Base-by-base conservation (phyloP, 2,329 filamentous ascomycete genomes). In the Aotearoamyces nothofagi region DNA sequence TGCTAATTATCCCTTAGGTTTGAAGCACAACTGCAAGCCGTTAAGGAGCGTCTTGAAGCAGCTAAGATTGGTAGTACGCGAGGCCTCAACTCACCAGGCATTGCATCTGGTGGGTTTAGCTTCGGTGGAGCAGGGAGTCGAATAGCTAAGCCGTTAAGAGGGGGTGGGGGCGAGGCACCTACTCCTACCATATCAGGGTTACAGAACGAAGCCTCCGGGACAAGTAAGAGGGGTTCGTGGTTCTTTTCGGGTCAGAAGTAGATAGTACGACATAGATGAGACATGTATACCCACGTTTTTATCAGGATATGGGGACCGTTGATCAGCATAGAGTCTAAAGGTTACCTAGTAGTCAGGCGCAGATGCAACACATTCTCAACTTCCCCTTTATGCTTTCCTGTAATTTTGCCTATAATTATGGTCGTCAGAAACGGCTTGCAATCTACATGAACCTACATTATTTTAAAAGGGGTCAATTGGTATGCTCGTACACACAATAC, bases 21-120 rank as follows among this genome's bases (percentile, higher is more conserved):
- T 63, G 90, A 98, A 63, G 78, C 82, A 20, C 90, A 98, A 59
- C 80, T 98, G 51, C 80, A 84, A 24, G 84, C 86, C 29, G 90
- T 98, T 57, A 98, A 96, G 64, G 90, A 98, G 54, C 81, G 90
- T 38, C 77, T 98, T 41, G 90, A 98, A 58, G 80, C 83, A 29
- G 90, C 86, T 52, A 98, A 96, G 58, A 72, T 77, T 27, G 83
- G 86, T 46, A 90, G 80, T 40, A 93, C 86, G 8, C 78, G 84
- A 40, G 84, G 82, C 30, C 70, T 94, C 31, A 70, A 71, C 40
- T 69, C 73, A 26, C 63, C 69, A 5, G 63, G 66, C 31, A 56
- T 40, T 36, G 31, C 56, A 36, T 55, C 64, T 36, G 70, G 66
- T 27, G 72, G 71, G 45, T 87, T 92, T 53, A 82, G 67, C 56